phyloP scores from a whole-genome alignment of 2,329 filamentous ascomycete genomes.

The Ophiostoma triangulosporum region DNA sequence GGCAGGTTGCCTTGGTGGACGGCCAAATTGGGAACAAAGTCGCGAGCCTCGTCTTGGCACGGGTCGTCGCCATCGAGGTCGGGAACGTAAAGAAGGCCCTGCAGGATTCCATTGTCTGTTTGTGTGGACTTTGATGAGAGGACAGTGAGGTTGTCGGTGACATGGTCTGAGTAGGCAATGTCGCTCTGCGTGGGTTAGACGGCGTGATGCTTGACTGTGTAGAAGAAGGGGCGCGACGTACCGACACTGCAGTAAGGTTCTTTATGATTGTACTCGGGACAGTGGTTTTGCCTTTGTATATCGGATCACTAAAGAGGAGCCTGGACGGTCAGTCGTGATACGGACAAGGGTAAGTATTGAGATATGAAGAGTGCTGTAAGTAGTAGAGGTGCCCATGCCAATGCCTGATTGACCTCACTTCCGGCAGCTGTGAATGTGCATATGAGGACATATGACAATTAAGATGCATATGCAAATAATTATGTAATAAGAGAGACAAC shows the following conservation, averaged over 20 bases:
- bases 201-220: background rate
- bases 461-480: background rate
- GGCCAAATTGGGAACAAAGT: constrained; percentile 61
- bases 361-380: background rate
- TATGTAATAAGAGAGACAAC: background rate
- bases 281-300: constrained; percentile 35
- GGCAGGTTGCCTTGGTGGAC: constrained; percentile 60
- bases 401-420: too few species aligned
- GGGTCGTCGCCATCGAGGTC: constrained; percentile 42
- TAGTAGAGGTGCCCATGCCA: too few species aligned
- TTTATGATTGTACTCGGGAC: constrained; percentile 40
- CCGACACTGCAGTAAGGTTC: constrained; percentile 43
- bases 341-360: background rate
- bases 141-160: constrained; percentile 54
- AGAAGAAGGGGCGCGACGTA: constrained; percentile 22
- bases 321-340: constrained; percentile 20
- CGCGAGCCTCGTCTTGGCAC: constrained; percentile 49
- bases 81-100: constrained; percentile 78
- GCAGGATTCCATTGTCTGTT: constrained; percentile 46
- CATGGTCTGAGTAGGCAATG: constrained; percentile 38
- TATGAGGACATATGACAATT: too few species aligned
- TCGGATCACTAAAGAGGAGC: constrained; percentile 47
- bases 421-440: background rate
- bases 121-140: constrained; percentile 55
- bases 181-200: constrained; percentile 20